phyloP scores from a whole-genome alignment of 768 basidiomycete species.

The Cyclocybe aegerita region DNA sequence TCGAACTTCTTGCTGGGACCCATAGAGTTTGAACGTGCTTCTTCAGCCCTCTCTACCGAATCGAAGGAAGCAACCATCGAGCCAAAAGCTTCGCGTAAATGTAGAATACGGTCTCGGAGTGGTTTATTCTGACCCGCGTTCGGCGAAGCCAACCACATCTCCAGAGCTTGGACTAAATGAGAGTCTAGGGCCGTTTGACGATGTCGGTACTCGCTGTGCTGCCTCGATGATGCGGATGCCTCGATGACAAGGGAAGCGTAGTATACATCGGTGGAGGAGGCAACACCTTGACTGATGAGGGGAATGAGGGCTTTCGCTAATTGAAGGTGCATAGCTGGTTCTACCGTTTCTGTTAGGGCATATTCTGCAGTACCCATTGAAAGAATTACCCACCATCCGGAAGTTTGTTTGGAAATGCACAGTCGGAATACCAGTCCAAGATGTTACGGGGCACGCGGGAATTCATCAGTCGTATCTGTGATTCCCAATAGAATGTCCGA shows the following conservation, averaged over 20 bases:
- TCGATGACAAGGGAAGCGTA: conserved; percentile 6
- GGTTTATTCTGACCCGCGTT: not conserved
- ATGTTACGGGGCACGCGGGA: not conserved
- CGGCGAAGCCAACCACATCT: conserved; percentile 1
- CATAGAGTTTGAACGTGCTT: no score
- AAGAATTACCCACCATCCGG: not conserved
- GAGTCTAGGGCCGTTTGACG: not conserved
- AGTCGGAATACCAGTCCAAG: not conserved
- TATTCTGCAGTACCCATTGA: not conserved
- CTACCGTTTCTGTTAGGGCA: not conserved
- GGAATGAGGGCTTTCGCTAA: conserved; percentile 1
- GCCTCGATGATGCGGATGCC: not conserved
- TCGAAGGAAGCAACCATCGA: no score
- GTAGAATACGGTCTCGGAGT: no score
- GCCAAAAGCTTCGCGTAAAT: no score
- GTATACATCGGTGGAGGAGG: conserved; percentile 3
- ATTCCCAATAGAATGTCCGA: conserved; percentile 8
- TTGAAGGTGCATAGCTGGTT: not conserved
- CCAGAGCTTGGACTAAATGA: conserved; percentile 4
- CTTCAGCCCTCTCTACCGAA: no score
- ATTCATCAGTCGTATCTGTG: conserved; percentile 10
- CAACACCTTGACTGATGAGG: not conserved
- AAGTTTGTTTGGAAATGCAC: not conserved
- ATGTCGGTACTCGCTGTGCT: not conserved
- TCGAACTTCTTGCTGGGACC: no score